phyloP scores from a whole-genome alignment of 768 basidiomycete genomes.

The Pholiota molesta region DNA sequence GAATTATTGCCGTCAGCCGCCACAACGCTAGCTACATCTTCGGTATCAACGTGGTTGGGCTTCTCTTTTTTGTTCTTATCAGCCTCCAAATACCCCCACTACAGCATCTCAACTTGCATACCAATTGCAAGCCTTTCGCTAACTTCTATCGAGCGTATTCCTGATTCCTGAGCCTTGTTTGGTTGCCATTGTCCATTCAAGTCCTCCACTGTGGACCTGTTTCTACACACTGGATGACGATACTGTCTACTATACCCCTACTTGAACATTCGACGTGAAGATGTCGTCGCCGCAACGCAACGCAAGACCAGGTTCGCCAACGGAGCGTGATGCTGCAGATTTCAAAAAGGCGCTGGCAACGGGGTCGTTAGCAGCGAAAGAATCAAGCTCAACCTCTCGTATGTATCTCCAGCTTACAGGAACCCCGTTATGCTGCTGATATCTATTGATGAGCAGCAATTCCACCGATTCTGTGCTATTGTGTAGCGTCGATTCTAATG shows the following conservation, averaged over 20 bases:
- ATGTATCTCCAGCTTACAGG: slow-evolving; percentile 9
- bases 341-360: slow-evolving; percentile 40
- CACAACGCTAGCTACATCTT: not conserved
- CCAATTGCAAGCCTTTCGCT: not conserved
- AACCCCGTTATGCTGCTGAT: not conserved
- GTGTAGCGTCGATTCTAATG: slow-evolving; percentile 93
- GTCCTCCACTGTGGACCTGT: not conserved
- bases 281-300: slow-evolving; percentile 7
- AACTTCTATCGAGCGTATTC: not conserved
- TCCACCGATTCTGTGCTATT: slow-evolving; percentile 86
- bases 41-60: not conserved
- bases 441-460: slow-evolving; percentile 41
- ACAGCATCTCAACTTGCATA: not conserved
- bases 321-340: slow-evolving; percentile 34
- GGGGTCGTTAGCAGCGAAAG: slow-evolving; percentile 28
- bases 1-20: not conserved
- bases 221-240: not conserved
- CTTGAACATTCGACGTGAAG: not conserved
- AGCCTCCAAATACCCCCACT: not conserved
- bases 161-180: no score
- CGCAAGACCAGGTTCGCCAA: slow-evolving; percentile 11
- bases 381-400: slow-evolving; percentile 28
- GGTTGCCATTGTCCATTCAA: not conserved
- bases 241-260: not conserved
- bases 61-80: not conserved